A percentile compares a stretch with the other conserved stretches of the same genome.
Evolutionary conservation across 371 early-diverging fungal genomes (phyloP).

Genomic region (Dichotomocladium elegans): DNA sequence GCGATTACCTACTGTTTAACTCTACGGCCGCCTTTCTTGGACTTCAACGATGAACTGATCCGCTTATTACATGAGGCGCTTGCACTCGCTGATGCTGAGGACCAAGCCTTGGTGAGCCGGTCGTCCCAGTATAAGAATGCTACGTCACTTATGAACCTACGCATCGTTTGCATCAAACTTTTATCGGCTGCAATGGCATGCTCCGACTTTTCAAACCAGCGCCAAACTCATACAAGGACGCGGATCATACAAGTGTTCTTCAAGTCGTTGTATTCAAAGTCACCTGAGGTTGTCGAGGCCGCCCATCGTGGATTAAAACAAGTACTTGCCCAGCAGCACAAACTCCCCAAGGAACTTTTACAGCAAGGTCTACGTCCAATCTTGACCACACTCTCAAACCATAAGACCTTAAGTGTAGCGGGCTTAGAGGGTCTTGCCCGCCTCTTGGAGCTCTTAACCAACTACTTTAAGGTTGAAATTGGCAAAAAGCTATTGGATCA

Average conservation of each 20-base stretch:
- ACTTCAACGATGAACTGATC: conserved; percentile 89
- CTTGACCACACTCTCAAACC: conserved; percentile 90
- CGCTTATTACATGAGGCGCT: conserved; percentile 90
- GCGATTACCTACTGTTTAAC: conserved; percentile 95
- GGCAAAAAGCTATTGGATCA: conserved; percentile 97
- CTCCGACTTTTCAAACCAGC: conserved; percentile 71
- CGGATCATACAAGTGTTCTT: conserved; percentile 97
- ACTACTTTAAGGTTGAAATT: conserved; percentile 98
- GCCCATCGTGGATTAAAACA: conserved; percentile 92
- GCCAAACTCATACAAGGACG: conserved; percentile 73
- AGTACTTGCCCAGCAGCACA: conserved; percentile 82
- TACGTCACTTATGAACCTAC: conserved; percentile 76
- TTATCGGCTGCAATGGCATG: conserved; percentile 91
- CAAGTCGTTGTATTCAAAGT: conserved; percentile 92
- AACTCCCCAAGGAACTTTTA: conserved; percentile 94
- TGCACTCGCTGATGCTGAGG: conserved; percentile 96
- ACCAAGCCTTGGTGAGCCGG: conserved; percentile 88
- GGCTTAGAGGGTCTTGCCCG: conserved; percentile 93
- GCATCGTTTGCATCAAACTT: conserved; percentile 94
- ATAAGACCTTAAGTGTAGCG: conserved; percentile 87
- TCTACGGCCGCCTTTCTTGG: conserved; percentile 85
- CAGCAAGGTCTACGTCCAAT: conserved; percentile 96
- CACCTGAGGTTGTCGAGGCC: conserved; percentile 91
- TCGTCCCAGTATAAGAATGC: conserved; percentile 81
- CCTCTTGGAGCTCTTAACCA: conserved; percentile 87